Conservation (phyloP, 1,284 basidiomycete genomes). For the Puccinia coronata region DNA sequence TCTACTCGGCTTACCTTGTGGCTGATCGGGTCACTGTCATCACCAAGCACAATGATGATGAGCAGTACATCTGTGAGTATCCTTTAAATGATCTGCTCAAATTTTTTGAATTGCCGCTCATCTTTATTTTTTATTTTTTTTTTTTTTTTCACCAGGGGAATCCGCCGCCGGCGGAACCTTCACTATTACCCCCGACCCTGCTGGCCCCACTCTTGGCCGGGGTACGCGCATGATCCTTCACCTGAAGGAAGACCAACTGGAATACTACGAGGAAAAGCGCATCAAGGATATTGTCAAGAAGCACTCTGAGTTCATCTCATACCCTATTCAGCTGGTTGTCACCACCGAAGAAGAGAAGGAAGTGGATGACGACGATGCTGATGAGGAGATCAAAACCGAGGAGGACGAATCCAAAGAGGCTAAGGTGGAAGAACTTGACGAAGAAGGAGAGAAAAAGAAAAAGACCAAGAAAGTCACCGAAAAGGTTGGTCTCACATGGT, state of each 20-base stretch:
- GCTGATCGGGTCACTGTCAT: constrained; percentile 97
- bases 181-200: constrained; percentile 92
- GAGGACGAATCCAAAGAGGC: constrained; percentile 66
- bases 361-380: constrained; percentile 57
- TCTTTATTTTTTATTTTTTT: too few species aligned
- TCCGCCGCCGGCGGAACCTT: constrained; percentile 98
- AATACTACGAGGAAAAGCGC: constrained; percentile 98
- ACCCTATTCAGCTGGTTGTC: constrained; percentile 97
- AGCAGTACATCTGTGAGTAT: constrained; percentile 87
- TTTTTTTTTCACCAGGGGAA: constrained; percentile 64
- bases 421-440: constrained; percentile 77
- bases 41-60: constrained; percentile 99
- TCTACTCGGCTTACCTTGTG: constrained; percentile 99
- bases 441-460: constrained; percentile 83
- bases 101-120: not conserved
- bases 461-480: constrained; percentile 98
- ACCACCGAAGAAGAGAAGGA: constrained; percentile 92
- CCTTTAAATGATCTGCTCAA: not conserved
- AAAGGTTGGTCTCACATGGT: not conserved
- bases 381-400: constrained; percentile 68
- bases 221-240: constrained; percentile 92
- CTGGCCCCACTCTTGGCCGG: constrained; percentile 86
- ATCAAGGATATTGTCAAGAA: constrained; percentile 99
- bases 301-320: constrained; percentile 99
- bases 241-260: constrained; percentile 98